Evolutionary conservation across 768 basidiomycete genomes (phyloP), one percentile per base, ranked within the genome.

Genomic region (Trametes villosa): DNA sequence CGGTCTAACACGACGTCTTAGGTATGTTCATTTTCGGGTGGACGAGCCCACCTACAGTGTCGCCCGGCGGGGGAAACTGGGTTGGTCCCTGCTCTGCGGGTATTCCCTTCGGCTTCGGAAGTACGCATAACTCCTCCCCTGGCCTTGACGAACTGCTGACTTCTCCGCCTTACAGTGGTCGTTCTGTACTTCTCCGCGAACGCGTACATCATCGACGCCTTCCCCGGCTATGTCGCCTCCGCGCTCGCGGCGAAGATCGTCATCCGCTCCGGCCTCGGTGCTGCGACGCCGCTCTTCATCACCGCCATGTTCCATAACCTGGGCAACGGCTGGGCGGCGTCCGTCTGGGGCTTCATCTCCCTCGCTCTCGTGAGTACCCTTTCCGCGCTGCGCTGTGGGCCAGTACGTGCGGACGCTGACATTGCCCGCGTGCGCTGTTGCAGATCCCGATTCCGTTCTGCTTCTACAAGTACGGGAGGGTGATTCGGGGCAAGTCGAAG

Each of bases 1-100:
- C n/a, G n/a, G n/a, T 3, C 53, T 54, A 1, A 54, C 26, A 4
- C 2, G 18, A 3, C 26, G 27, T n/a, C 29, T 9, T 22, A 57
- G 56, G 74, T 1, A 67, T 79, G 52, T 79, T 80, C 72, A 76
- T 77, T 69, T 76, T 80, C 57, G 77, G 75, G 33, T 77, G 76
- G 75, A 76, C 76, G 12, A 70, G 71, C 33, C 75, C 76, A 8
- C 74, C 72, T n/a, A 57, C 63, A 22, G 72, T 74, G 53, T 49
- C 65, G 47, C 73, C 77, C 30, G 71, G 71, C 4, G 75, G 74
- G 33, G 76, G 74, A 9, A 70, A 74, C 53, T 77, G 75, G 75
- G 74, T 77, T 27, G 76, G 76, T 0, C 75, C 76, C 17, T 68
- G 68, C 38, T 68, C 66, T 13, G 67, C 75, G 7, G 77, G 77